A percentile compares a stretch with the other conserved stretches of the same genome.
Conservation (phyloP, 2,329 filamentous ascomycete species). For the Fusarium tjaetaba region DNA sequence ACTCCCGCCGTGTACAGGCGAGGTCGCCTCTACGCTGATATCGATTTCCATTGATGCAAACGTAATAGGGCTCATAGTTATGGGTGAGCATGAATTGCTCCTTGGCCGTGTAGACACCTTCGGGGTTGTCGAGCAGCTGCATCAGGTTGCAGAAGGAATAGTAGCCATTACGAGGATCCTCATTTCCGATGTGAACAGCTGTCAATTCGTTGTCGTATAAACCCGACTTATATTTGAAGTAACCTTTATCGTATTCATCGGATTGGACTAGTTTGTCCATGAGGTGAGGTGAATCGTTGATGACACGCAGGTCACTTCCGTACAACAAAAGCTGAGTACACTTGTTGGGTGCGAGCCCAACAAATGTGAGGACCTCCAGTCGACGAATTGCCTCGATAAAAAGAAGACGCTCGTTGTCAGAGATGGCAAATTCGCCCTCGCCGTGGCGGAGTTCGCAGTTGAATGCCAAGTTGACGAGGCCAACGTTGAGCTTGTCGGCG, state of each 20-base stretch:
- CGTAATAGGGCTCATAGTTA: background rate
- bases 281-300: background rate
- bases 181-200: background rate
- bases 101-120: background rate
- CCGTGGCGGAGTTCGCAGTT: background rate
- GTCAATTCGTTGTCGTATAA: background rate
- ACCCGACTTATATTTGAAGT: background rate
- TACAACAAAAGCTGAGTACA: background rate
- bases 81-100: background rate
- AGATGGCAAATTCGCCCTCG: background rate
- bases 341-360: background rate
- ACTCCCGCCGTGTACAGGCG: background rate
- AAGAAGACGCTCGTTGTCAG: background rate
- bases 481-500: background rate
- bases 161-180: background rate
- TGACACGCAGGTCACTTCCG: background rate
- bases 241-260: background rate
- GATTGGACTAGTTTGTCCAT: background rate
- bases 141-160: background rate
- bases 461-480: background rate
- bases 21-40: fast-evolving
- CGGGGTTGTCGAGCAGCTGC: background rate
- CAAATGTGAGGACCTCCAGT: background rate
- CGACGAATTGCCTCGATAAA: background rate
- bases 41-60: background rate